Evolutionary conservation across 2,329 filamentous ascomycete species (phyloP).

Genomic region (Cordyceps tenuipes): DNA sequence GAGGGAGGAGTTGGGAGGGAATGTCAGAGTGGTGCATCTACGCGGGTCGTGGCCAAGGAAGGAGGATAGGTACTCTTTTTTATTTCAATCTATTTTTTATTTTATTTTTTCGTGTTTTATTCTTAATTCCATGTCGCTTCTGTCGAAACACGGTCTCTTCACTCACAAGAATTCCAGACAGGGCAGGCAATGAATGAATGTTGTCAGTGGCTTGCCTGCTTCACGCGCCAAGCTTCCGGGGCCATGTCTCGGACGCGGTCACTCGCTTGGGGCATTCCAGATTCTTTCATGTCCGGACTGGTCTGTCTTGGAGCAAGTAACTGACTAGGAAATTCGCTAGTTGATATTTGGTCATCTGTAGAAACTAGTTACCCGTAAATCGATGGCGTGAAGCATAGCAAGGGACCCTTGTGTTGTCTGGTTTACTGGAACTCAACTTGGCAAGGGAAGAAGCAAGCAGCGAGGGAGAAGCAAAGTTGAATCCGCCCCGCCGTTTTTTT

Average conservation of each 20-base stretch:
- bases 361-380: too few species aligned
- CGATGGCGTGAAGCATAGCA: too few species aligned
- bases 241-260: background rate
- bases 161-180: conserved; percentile 5
- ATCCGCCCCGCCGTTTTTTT: too few species aligned
- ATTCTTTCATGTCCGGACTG: too few species aligned
- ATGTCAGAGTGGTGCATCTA: background rate
- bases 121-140: background rate
- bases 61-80: too few species aligned
- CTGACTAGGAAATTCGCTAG: too few species aligned
- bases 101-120: background rate
- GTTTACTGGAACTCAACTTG: too few species aligned
- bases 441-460: too few species aligned
- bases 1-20: background rate
- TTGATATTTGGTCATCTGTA: too few species aligned
- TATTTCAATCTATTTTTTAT: background rate
- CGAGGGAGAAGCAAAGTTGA: too few species aligned
- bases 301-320: too few species aligned
- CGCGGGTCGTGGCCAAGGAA: background rate
- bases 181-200: background rate
- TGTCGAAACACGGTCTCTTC: conserved; percentile 6
- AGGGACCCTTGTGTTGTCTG: too few species aligned
- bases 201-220: background rate
- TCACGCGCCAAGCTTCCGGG: conserved; percentile 6
- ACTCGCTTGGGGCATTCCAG: background rate